A percentile compares a stretch with the other conserved stretches of the same genome.
Conservation (phyloP, 495 filamentous ascomycete genomes). For the Niebla homalea region DNA sequence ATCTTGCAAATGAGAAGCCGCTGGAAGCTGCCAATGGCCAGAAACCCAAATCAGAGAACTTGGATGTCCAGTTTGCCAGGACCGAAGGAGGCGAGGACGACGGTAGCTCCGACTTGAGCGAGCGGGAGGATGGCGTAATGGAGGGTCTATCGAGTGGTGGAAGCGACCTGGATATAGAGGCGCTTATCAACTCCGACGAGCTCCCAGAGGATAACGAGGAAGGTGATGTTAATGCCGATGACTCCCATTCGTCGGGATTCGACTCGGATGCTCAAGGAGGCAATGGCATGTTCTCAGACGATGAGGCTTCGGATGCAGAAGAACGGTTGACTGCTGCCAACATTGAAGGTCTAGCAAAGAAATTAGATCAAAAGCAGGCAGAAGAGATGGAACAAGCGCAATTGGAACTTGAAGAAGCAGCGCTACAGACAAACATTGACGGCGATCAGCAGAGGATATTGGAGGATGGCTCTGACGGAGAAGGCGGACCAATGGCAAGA, state of each 20-base stretch:
- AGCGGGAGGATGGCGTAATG: slow-evolving; percentile 32
- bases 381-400: slow-evolving; percentile 60
- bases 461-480: slow-evolving; percentile 40
- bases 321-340: slow-evolving; percentile 91
- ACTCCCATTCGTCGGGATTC: slow-evolving; percentile 49
- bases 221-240: slow-evolving; percentile 43
- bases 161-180: slow-evolving; percentile 38
- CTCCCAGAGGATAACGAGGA: slow-evolving; percentile 34
- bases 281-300: slow-evolving; percentile 78
- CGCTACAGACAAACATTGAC: slow-evolving; percentile 87
- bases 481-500: slow-evolving; percentile 35
- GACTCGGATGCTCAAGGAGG: slow-evolving; percentile 59
- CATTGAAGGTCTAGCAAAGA: slow-evolving; percentile 77
- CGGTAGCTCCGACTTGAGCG: slow-evolving; percentile 29
- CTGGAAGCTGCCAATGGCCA: slow-evolving; percentile 19
- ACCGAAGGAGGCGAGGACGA: slow-evolving; percentile 28
- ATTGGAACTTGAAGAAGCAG: slow-evolving; percentile 61
- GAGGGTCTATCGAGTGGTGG: slow-evolving; percentile 37
- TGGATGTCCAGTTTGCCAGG: slow-evolving; percentile 27
- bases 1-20: slow-evolving; percentile 19
- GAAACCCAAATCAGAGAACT: slow-evolving; percentile 24
- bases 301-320: slow-evolving; percentile 80
- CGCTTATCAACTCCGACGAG: slow-evolving; percentile 19
- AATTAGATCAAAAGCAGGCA: slow-evolving; percentile 59
- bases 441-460: slow-evolving; percentile 66